Conservation (phyloP, 2,329 filamentous ascomycete species). For the Onygenales sp. region DNA sequence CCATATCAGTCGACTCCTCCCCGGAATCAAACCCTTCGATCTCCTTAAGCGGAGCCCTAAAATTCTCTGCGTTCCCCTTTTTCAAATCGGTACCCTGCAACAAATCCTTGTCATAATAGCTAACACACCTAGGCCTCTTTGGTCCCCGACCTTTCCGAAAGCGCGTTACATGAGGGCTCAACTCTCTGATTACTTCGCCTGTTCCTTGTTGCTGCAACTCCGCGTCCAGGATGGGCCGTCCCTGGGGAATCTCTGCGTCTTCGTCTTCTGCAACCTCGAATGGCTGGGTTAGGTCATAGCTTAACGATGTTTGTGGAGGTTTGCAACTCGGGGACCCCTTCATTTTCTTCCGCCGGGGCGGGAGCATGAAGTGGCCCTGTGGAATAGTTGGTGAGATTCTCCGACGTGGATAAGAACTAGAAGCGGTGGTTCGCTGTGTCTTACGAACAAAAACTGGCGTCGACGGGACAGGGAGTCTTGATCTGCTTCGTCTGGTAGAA, state of each 20-base stretch:
- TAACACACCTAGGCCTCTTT: constrained; percentile 5
- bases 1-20: too few relatives aligned
- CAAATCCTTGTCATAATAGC: constrained; percentile 11
- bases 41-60: too few relatives aligned
- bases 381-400: neutral
- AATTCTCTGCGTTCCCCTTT: too few relatives aligned
- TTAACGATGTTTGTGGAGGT: neutral
- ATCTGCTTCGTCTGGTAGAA: neutral
- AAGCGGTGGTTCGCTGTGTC: neutral
- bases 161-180: constrained; percentile 9
- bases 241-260: neutral
- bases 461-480: neutral
- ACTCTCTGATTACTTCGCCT: neutral
- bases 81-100: neutral
- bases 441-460: constrained; percentile 3
- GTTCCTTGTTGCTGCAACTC: neutral
- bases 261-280: constrained; percentile 1
- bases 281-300: neutral
- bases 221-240: neutral
- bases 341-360: neutral
- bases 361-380: neutral
- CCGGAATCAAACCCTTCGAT: too few relatives aligned
- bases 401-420: neutral
- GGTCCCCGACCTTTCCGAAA: constrained; percentile 8
- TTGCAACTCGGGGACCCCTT: neutral